phyloP scores from a whole-genome alignment of 139 green algal species.

The Chlorella sorokiniana region DNA sequence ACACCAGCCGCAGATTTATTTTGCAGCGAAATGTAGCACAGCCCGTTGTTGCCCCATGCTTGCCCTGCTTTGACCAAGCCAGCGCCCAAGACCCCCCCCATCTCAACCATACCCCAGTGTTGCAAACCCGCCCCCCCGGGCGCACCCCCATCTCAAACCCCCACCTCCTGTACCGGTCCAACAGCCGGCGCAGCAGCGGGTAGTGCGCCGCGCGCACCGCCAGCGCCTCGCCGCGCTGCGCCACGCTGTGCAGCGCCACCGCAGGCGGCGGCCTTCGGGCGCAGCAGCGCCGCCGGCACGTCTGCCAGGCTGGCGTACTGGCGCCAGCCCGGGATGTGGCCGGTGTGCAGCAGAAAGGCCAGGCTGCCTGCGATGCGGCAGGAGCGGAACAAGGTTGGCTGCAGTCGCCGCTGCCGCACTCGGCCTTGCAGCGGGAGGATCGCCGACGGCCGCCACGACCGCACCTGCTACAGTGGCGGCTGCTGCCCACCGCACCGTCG shows the following conservation, averaged over 20 bases:
- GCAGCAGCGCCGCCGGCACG: neutral
- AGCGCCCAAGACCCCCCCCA: neutral
- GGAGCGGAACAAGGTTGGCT: neutral
- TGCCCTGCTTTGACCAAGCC: neutral
- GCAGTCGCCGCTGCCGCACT: neutral
- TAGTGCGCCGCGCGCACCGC: conserved; percentile 3
- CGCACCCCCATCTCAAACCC: neutral
- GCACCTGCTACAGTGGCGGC: neutral
- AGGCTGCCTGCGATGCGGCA: conserved; percentile 9
- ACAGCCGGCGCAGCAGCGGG: neutral
- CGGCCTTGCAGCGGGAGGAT: neutral
- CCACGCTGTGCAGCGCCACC: conserved; percentile 19
- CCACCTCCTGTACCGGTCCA: neutral
- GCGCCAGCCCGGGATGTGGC: neutral
- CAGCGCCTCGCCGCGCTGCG: conserved; percentile 8
- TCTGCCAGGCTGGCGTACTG: conserved; percentile 3
- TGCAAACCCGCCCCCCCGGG: too few species aligned
- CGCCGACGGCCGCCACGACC: neutral
- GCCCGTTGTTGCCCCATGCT: too few species aligned
- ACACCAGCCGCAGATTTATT: neutral
- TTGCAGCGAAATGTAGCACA: neutral
- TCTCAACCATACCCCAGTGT: neutral
- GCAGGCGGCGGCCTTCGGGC: neutral
- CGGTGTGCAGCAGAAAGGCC: conserved; percentile 7
- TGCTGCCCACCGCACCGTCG: neutral